A percentile compares a stretch with the other conserved stretches of the same genome.
These are phyloP conservation scores for Penicillium palitans DNA, from an alignment of 2,329 filamentous ascomycete genomes.

Conservation along the genomic window DNA sequence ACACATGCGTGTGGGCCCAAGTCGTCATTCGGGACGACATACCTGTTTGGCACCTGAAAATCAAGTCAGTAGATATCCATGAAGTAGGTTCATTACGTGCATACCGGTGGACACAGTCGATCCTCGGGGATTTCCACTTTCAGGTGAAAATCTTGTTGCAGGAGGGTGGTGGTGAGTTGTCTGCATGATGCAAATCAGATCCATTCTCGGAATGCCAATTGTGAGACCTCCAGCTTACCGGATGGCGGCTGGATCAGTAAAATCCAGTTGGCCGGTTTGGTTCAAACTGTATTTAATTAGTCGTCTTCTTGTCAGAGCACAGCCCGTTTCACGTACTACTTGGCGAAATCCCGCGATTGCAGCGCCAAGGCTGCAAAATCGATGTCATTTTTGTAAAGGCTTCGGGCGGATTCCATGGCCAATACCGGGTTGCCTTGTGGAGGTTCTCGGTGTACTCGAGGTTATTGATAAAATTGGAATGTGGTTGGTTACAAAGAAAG, in stretches of 20 bases:
- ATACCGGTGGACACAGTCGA: slow-evolving; percentile 81
- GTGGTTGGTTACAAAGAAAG: not conserved
- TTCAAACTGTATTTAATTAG: slow-evolving; percentile 47
- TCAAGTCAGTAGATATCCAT: not conserved
- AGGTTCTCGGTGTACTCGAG: not conserved
- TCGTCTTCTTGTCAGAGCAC: not conserved
- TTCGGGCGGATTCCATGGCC: slow-evolving; percentile 39
- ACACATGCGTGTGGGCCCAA: not conserved
- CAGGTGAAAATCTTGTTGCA: slow-evolving; percentile 74
- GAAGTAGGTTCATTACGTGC: slow-evolving; percentile 12
- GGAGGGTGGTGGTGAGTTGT: slow-evolving; percentile 72
- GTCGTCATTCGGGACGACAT: slow-evolving; percentile 7
- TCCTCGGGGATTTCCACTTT: slow-evolving; percentile 70
- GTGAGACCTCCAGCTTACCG: slow-evolving; percentile 53
- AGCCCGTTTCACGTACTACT: slow-evolving; percentile 46
- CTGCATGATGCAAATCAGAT: slow-evolving; percentile 35
- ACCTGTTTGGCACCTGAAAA: slow-evolving; percentile 50
- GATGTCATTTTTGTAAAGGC: slow-evolving; percentile 58
- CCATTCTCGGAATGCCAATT: not conserved
- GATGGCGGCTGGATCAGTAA: slow-evolving; percentile 73
- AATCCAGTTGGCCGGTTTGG: slow-evolving; percentile 67
- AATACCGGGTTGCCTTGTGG: not conserved
- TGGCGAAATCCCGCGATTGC: slow-evolving; percentile 60
- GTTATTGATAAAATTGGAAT: not conserved
- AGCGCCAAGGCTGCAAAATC: slow-evolving; percentile 64